These are phyloP conservation scores for Chamaecrista fasciculata DNA, from an alignment of 306 rosid species.

Conservation along the genomic window DNA sequence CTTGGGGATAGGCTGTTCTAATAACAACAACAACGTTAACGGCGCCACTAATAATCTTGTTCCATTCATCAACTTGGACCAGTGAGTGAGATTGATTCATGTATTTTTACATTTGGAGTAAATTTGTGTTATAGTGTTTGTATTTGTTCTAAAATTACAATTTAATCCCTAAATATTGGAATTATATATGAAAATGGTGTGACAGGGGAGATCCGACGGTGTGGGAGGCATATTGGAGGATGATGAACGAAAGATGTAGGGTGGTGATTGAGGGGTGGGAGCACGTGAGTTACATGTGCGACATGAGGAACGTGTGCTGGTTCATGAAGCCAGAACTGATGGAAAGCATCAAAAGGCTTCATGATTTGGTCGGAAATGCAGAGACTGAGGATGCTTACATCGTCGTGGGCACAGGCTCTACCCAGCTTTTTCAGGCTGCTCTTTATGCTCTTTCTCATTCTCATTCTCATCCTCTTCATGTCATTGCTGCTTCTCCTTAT, in stretches of 20 bases:
- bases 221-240: constrained; percentile 55
- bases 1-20: no score
- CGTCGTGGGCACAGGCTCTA: constrained; percentile 72
- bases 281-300: constrained; percentile 53
- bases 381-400: constrained; percentile 41
- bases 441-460: constrained; percentile 54
- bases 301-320: constrained; percentile 51
- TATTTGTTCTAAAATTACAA: no score
- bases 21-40: no score
- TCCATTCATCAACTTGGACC: no score
- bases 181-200: no score
- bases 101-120: no score
- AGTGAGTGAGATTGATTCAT: no score
- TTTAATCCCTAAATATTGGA: no score
- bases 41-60: no score
- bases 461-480: constrained; percentile 38
- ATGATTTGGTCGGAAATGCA: constrained; percentile 60
- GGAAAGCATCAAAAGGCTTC: constrained; percentile 47
- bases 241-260: constrained; percentile 47
- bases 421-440: constrained; percentile 70
- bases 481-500: constrained; percentile 71
- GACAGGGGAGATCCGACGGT: constrained; percentile 66
- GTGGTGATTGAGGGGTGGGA: constrained; percentile 61
- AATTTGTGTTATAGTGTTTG: no score
- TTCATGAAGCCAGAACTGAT: constrained; percentile 52